Evolutionary conservation across 805 yeast genomes (phyloP), one percentile per base, ranked within the genome.

Genomic region (Wickerhamiella qilinensis): DNA sequence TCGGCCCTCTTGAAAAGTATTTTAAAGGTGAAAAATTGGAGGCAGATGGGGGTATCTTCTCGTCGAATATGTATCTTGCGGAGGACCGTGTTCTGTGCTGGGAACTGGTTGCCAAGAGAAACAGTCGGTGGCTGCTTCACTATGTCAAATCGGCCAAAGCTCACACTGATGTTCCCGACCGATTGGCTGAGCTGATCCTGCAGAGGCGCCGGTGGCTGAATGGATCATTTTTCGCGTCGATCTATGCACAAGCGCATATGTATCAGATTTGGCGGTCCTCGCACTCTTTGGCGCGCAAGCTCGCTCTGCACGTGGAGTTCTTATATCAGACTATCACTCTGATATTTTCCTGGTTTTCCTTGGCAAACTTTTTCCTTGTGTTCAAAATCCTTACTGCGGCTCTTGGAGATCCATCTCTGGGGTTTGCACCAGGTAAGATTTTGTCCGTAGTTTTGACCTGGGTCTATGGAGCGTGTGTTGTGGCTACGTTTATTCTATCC

Each of bases 131-230:
- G 82, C 62, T 81, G 17, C 68, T 91, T 49, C 73, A 77, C 49
- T 88, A 85, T 52, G 94, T 88, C 49, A 80, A 80, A 53, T 71
- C 77, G 40, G 94, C 96, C 3, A 73, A 73, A 45, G 97, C 96
- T 1, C 85, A 82, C 47, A 91, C 97, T 3, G 97, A 91, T 68
- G 97, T 86, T 34, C 97, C 97, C 5, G 93, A 81, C 47, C 65
- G 71, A 27, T 69, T 88, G 25, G 76, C 91, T 18, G 95, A 86
- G 52, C 77, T 88, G 46, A 77, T 91, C 24, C 68, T 85, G 30
- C 97, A 88, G 59, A 73, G 97, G 64, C 71, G 97, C 56, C 74
- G 97, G 61, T 91, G 97, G 97, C 69, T 88, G 47, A 88, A 88
- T 56, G 97, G 97, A 39, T 85, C 97, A 0, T 80, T 91, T 52